A percentile compares a stretch with the other conserved stretches of the same genome.
Evolutionary conservation across 305 asterid species (phyloP).

Genomic region (Ilex paraguariensis): DNA sequence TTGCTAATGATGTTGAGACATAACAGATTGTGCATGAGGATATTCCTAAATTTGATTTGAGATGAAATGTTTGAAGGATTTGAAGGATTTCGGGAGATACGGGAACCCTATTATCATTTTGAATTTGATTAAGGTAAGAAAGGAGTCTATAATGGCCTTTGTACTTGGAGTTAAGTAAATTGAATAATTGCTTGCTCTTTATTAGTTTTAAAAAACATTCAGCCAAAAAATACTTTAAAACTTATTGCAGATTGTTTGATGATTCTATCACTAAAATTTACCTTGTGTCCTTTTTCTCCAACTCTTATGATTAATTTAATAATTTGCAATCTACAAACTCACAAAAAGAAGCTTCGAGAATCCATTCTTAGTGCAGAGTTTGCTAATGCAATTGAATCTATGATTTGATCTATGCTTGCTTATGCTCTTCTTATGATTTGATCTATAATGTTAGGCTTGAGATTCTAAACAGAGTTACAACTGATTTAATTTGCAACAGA

Average conservation of each 20-base stretch:
- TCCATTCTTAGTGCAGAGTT: constrained; percentile 92
- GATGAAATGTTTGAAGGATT: too few species aligned
- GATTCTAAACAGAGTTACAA: too few species aligned
- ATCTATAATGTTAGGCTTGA: constrained; percentile 6
- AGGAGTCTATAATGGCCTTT: constrained; percentile 11
- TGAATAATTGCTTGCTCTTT: too few species aligned
- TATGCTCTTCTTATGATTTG: constrained; percentile 10
- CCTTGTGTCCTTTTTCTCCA: constrained; percentile 2
- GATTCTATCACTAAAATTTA: too few species aligned
- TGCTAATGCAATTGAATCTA: constrained; percentile 82
- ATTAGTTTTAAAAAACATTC: neutral
- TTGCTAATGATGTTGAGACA: constrained; percentile 97
- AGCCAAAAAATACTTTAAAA: neutral
- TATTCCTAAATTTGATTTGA: too few species aligned
- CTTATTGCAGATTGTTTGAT: too few species aligned
- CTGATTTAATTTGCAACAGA: too few species aligned
- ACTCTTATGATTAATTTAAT: constrained; percentile 8
- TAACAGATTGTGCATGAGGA: constrained; percentile 84
- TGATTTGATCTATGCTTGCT: constrained; percentile 76
- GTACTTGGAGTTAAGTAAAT: neutral
- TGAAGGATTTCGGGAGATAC: constrained; percentile 73
- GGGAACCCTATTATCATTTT: constrained; percentile 93
- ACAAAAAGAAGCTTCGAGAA: constrained; percentile 93
- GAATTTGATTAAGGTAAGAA: constrained; percentile 85
- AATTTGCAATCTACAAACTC: constrained; percentile 57